These are phyloP conservation scores for Hypoxylon rubiginosum DNA, from an alignment of 2,329 filamentous ascomycete species.

Conservation along the genomic window DNA sequence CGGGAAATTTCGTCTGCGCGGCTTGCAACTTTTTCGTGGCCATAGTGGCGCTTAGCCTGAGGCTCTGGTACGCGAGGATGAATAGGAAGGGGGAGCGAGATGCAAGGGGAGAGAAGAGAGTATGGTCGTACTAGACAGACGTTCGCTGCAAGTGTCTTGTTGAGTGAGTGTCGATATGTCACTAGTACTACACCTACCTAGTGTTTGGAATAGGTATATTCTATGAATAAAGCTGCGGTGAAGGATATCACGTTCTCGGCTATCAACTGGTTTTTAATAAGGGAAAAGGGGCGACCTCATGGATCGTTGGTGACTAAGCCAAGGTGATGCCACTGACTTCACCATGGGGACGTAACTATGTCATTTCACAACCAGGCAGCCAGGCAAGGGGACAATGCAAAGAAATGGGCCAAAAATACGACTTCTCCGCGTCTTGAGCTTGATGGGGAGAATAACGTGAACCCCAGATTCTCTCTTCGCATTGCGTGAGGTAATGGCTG, in stretches of 20 bases:
- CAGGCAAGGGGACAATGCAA: neutral
- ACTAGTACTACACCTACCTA: neutral
- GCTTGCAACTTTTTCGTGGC: constrained; percentile 53
- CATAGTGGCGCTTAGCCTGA: constrained; percentile 37
- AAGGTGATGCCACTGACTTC: neutral
- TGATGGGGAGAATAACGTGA: neutral
- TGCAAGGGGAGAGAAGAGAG: constrained; percentile 40
- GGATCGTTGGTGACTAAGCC: neutral
- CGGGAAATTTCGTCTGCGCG: constrained; percentile 57
- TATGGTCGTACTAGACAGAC: constrained; percentile 44
- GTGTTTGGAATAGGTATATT: neutral
- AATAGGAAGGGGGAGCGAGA: constrained; percentile 41
- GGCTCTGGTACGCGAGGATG: constrained; percentile 45
- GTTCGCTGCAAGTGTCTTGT: neutral
- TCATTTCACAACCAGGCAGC: neutral
- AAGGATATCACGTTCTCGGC: neutral
- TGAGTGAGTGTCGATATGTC: neutral
- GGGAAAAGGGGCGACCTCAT: neutral
- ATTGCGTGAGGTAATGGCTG: constrained; percentile 10
- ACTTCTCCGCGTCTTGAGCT: neutral
- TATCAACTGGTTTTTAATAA: neutral
- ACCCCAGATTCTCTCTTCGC: neutral
- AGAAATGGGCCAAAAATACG: neutral
- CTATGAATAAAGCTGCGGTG: neutral
- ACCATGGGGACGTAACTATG: neutral